phyloP scores from a whole-genome alignment of 2,329 filamentous ascomycete species.

The Aspergillus tubingensis region DNA sequence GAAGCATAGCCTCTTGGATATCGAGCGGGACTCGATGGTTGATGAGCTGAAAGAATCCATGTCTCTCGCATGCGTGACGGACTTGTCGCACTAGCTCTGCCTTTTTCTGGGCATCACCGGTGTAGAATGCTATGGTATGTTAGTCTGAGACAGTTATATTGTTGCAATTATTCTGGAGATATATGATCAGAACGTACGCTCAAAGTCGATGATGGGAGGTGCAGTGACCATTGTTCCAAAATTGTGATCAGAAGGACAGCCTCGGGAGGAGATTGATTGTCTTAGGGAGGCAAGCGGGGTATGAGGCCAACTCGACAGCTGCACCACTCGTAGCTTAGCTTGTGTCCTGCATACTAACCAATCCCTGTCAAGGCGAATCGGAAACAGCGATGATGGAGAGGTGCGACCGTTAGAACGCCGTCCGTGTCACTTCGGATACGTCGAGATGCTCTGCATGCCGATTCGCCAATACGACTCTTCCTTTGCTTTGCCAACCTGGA shows the following conservation, averaged over 20 bases:
- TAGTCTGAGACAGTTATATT: background rate
- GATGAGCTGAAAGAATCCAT: slow-evolving; percentile 57
- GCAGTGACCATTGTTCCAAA: slow-evolving; percentile 1
- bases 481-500: too few relatives aligned
- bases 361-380: too few relatives aligned
- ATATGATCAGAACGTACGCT: background rate
- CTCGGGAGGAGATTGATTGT: background rate
- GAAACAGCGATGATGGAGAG: too few relatives aligned
- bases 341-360: too few relatives aligned
- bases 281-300: background rate
- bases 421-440: too few relatives aligned
- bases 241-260: background rate
- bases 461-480: too few relatives aligned
- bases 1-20: slow-evolving; percentile 47
- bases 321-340: too few relatives aligned
- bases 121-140: slow-evolving; percentile 1
- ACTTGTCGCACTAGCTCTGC: slow-evolving; percentile 28
- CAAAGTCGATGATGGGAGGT: slow-evolving; percentile 11
- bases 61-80: slow-evolving; percentile 47
- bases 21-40: slow-evolving; percentile 49
- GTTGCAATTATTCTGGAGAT: too few relatives aligned
- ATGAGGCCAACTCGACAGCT: too few relatives aligned
- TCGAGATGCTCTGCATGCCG: too few relatives aligned
- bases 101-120: slow-evolving; percentile 4
- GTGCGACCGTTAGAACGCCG: too few relatives aligned